These are phyloP conservation scores for Apiotrichum gamsii DNA, from an alignment of 1,284 basidiomycete genomes.

Conservation along the genomic window DNA sequence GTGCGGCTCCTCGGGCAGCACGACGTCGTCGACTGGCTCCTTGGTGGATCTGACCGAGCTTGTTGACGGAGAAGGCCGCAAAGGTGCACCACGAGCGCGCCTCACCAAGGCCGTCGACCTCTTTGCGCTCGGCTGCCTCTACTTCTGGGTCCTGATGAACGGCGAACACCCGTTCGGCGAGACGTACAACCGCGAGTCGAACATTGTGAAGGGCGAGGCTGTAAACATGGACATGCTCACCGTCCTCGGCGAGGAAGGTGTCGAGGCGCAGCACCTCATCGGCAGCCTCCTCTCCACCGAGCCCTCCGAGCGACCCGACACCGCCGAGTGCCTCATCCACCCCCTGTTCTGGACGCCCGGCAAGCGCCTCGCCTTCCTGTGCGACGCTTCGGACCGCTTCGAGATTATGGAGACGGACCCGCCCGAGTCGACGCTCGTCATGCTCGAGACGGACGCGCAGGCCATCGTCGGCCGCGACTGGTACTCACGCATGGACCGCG, in stretches of 20 bases:
- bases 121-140: conserved; percentile 86
- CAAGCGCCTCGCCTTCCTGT: conserved; percentile 81
- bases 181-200: conserved; percentile 81
- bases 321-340: conserved; percentile 75
- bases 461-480: conserved; percentile 77
- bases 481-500: conserved; percentile 76
- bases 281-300: conserved; percentile 67
- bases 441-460: conserved; percentile 65
- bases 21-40: conserved; percentile 28
- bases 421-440: conserved; percentile 65
- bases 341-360: conserved; percentile 95
- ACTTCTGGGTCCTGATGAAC: conserved; percentile 81
- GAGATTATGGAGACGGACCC: conserved; percentile 95
- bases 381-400: conserved; percentile 94
- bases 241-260: conserved; percentile 81
- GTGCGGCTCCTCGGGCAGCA: conserved; percentile 26
- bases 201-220: conserved; percentile 76
- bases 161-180: conserved; percentile 88
- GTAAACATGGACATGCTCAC: conserved; percentile 61
- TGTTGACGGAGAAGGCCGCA: conserved; percentile 14
- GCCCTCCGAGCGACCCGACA: conserved; percentile 74
- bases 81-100: conserved; percentile 41
- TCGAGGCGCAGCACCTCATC: conserved; percentile 76
- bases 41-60: conserved; percentile 8
- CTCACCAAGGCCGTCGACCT: conserved; percentile 91